Conservation (phyloP, 1,139 yeast genomes). For the Saccharomyces hybrid region DNA sequence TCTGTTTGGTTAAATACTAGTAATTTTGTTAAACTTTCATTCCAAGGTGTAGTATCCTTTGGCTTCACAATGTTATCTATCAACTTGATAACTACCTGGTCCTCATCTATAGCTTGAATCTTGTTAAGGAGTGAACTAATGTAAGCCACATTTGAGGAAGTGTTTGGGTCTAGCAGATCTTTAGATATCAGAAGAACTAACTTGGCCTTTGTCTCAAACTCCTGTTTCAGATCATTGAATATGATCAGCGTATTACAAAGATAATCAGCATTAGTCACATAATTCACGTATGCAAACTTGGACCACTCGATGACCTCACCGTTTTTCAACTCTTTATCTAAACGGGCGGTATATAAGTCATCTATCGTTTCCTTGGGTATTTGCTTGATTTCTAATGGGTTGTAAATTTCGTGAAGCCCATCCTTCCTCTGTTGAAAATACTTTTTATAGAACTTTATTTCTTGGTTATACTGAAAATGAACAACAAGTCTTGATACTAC, state of each 20-base stretch:
- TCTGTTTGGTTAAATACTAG: slow-evolving; percentile 44
- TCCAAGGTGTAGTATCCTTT: slow-evolving; percentile 37
- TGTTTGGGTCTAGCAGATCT: slow-evolving; percentile 17
- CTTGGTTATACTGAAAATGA: slow-evolving; percentile 27
- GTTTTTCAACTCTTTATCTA: slow-evolving; percentile 8
- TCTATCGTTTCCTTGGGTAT: slow-evolving; percentile 27
- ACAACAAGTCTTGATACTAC: slow-evolving; percentile 15
- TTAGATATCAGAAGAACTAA: slow-evolving; percentile 34
- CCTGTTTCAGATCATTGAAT: slow-evolving; percentile 32
- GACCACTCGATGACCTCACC: slow-evolving; percentile 31
- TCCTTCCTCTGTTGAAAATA: slow-evolving; percentile 25
- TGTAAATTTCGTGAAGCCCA: slow-evolving; percentile 18
- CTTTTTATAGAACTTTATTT: slow-evolving; percentile 25
- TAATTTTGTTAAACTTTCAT: slow-evolving; percentile 47
- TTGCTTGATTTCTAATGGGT: slow-evolving; percentile 31
- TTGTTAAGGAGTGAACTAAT: slow-evolving; percentile 10
- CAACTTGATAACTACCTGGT: slow-evolving; percentile 25
- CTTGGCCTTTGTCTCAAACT: slow-evolving; percentile 35
- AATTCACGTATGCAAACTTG: slow-evolving; percentile 40
- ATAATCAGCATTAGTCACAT: slow-evolving; percentile 39
- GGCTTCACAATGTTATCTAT: slow-evolving; percentile 26
- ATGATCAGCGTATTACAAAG: slow-evolving; percentile 40
- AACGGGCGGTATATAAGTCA: slow-evolving; percentile 14
- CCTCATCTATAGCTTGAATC: slow-evolving; percentile 16
- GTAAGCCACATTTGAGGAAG: slow-evolving; percentile 6